Evolutionary conservation across 2,329 filamentous ascomycete genomes (phyloP).

Genomic region (Bimuria novae-zelandiae): DNA sequence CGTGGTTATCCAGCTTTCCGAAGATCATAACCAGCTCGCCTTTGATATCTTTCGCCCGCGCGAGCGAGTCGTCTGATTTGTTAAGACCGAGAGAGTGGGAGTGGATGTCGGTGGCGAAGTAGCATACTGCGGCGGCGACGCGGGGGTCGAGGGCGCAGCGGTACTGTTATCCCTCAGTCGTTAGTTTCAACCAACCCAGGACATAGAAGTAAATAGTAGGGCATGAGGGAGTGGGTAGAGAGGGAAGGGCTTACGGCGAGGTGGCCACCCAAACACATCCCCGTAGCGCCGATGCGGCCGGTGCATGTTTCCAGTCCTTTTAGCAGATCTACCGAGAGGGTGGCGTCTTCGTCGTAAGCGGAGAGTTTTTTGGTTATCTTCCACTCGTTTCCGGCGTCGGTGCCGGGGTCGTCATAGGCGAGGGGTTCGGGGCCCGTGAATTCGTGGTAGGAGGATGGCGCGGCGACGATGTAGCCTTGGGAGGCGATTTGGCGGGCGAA

Average conservation of each 20-base stretch:
- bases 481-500: slow-evolving; percentile 91
- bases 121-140: slow-evolving; percentile 78
- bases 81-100: slow-evolving; percentile 72
- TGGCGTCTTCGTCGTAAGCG: slow-evolving; percentile 73
- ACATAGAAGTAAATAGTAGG: no score
- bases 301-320: slow-evolving; percentile 61
- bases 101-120: slow-evolving; percentile 93
- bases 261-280: slow-evolving; percentile 83
- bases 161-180: no score
- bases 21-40: slow-evolving; percentile 89
- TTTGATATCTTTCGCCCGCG: slow-evolving; percentile 68
- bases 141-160: slow-evolving; percentile 74
- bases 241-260: no score
- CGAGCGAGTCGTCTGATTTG: slow-evolving; percentile 66
- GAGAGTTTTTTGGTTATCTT: slow-evolving; percentile 79
- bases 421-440: slow-evolving; percentile 85
- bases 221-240: no score
- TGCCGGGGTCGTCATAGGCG: slow-evolving; percentile 84
- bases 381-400: slow-evolving; percentile 83
- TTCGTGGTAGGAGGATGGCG: slow-evolving; percentile 90
- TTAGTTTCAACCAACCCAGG: no score
- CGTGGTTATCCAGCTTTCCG: slow-evolving; percentile 87
- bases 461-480: slow-evolving; percentile 91
- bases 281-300: slow-evolving; percentile 63
- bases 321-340: slow-evolving; percentile 49